phyloP scores from a whole-genome alignment of 108 stramenopile genomes.

The Pinguiococcus pyrenoidosus region DNA sequence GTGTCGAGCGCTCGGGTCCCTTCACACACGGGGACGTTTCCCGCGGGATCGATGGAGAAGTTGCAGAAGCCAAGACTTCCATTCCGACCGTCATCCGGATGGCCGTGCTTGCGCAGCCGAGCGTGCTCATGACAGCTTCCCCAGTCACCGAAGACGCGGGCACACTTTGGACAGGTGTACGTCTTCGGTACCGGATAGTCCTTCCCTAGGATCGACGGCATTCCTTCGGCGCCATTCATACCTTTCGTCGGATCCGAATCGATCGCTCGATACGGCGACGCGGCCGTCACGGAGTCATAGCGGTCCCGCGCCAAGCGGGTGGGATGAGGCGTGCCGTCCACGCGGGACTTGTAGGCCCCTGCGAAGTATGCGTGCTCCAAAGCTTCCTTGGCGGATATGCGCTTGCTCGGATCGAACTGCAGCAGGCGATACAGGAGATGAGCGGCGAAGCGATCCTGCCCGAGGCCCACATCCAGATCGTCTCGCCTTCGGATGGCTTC shows the following conservation, averaged over 20 bases:
- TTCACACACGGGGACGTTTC: not conserved
- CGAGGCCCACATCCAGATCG: constrained; percentile 23
- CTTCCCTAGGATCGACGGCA: not conserved
- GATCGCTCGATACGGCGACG: not conserved
- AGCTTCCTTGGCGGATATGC: constrained; percentile 20
- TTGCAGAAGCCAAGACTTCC: too few relatives aligned
- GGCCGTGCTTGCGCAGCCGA: constrained; percentile 52
- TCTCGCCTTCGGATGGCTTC: constrained; percentile 26
- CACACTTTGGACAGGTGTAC: constrained; percentile 60
- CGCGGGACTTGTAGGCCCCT: constrained; percentile 12
- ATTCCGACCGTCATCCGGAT: too few relatives aligned
- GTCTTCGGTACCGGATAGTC: not conserved
- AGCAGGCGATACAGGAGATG: constrained; percentile 26
- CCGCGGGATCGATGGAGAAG: constrained; percentile 46
- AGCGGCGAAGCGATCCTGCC: constrained; percentile 27
- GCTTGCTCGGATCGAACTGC: constrained; percentile 23
- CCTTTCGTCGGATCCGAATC: constrained; percentile 1
- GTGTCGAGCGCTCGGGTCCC: not conserved
- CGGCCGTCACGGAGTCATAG: not conserved
- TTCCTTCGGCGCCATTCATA: not conserved
- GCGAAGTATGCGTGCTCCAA: constrained; percentile 30
- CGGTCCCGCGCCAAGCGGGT: not conserved
- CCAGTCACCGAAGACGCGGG: constrained; percentile 57
- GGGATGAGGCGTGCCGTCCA: constrained; percentile 5
- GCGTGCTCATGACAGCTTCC: constrained; percentile 68